Conservation (phyloP, 257 asterid species). For the Jaltomata sinuosa region DNA sequence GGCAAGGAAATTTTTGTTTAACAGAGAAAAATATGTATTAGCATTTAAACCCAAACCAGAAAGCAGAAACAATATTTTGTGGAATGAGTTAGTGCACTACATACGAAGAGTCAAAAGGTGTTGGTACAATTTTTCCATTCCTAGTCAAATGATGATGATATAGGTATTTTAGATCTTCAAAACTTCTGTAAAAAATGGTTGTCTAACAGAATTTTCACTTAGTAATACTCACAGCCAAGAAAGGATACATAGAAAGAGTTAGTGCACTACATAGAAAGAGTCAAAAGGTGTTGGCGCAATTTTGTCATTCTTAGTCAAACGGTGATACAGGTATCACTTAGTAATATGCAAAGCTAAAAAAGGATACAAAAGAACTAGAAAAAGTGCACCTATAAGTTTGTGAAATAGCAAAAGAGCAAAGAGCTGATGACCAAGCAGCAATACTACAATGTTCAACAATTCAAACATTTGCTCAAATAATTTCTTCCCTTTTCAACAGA, state of each 20-base stretch:
- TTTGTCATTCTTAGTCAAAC: neutral
- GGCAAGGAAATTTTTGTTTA: neutral
- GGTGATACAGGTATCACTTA: neutral
- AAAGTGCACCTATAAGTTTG: neutral
- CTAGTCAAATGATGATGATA: neutral
- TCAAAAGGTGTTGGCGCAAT: neutral
- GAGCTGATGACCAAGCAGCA: neutral
- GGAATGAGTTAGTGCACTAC: neutral
- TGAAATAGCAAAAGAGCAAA: neutral
- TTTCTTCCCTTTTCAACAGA: neutral
- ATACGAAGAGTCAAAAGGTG: neutral
- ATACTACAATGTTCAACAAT: neutral
- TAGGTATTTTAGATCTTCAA: neutral
- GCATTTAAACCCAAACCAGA: neutral
- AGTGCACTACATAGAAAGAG: neutral
- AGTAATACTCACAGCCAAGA: neutral
- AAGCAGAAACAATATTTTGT: neutral
- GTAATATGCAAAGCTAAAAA: neutral
- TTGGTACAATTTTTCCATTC: neutral
- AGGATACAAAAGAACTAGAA: neutral
- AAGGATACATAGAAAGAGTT: neutral
- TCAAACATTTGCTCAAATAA: neutral
- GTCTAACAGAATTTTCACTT: neutral
- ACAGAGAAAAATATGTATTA: neutral
- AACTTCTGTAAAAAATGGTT: neutral